These are phyloP conservation scores for Paraphoma sp. DNA, from an alignment of 2,329 filamentous ascomycete genomes.

Conservation along the genomic window DNA sequence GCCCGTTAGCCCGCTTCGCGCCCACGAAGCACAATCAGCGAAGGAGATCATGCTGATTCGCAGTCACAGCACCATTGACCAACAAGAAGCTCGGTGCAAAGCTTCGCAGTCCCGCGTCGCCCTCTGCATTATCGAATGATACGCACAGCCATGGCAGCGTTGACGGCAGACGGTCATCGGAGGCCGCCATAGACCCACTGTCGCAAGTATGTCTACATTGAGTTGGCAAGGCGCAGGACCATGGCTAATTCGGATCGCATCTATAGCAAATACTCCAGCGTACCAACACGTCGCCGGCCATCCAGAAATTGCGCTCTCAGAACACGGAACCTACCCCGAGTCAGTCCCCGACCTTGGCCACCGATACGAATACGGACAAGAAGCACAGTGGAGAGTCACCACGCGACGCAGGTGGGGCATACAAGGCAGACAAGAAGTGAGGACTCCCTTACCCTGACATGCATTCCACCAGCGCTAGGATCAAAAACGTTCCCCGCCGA, in stretches of 20 bases:
- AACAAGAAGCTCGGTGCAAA: constrained; percentile 38
- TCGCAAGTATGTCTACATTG: constrained; percentile 64
- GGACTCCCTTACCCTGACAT: constrained; percentile 16
- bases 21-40: background rate
- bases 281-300: constrained; percentile 68
- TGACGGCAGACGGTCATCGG: constrained; percentile 27
- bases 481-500: background rate
- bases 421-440: constrained; percentile 48
- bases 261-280: constrained; percentile 65
- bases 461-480: background rate
- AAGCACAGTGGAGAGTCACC: constrained; percentile 35
- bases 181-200: constrained; percentile 67
- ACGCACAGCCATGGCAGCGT: constrained; percentile 24
- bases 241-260: constrained; percentile 16
- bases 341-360: constrained; percentile 42
- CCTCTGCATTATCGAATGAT: constrained; percentile 23
- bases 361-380: constrained; percentile 59
- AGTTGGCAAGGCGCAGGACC: constrained; percentile 2
- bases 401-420: constrained; percentile 25
- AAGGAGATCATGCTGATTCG: constrained; percentile 21
- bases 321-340: constrained; percentile 44
- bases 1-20: background rate
- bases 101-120: constrained; percentile 31
- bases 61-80: constrained; percentile 22
- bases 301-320: constrained; percentile 62